Conservation (phyloP, 2,329 filamentous ascomycete genomes). For the Trichoderma cornu-damae region DNA sequence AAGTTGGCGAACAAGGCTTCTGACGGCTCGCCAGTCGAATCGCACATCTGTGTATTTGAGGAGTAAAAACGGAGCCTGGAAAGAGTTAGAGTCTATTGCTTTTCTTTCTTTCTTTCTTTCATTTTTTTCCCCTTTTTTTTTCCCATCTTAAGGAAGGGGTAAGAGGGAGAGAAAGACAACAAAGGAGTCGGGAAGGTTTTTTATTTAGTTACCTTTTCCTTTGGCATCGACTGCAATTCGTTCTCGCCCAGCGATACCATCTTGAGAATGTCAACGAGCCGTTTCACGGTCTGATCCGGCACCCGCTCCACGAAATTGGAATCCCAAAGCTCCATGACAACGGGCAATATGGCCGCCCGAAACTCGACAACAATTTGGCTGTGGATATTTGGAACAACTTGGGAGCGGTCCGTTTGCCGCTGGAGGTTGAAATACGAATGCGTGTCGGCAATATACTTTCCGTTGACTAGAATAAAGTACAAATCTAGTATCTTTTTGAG, state of each 20-base stretch:
- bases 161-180: too few relatives aligned
- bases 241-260: slow-evolving; percentile 71
- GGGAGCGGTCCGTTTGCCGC: slow-evolving; percentile 39
- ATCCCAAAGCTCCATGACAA: slow-evolving; percentile 75
- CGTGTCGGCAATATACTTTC: slow-evolving; percentile 77
- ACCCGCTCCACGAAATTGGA: slow-evolving; percentile 78
- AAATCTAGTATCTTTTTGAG: slow-evolving; percentile 82
- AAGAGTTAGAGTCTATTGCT: background rate
- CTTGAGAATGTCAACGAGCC: slow-evolving; percentile 77
- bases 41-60: slow-evolving; percentile 41
- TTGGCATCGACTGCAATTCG: slow-evolving; percentile 59
- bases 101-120: background rate
- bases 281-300: slow-evolving; percentile 68
- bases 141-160: too few relatives aligned
- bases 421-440: slow-evolving; percentile 49
- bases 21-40: slow-evolving; percentile 43
- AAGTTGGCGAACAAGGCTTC: slow-evolving; percentile 32
- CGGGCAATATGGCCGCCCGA: slow-evolving; percentile 71
- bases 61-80: slow-evolving; percentile 32
- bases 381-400: slow-evolving; percentile 41
- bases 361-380: slow-evolving; percentile 83
- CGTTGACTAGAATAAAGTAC: slow-evolving; percentile 69
- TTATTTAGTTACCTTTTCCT: slow-evolving; percentile 50
- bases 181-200: background rate
- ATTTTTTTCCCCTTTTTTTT: too few relatives aligned